These are phyloP conservation scores for Pisolithus sp. DNA, from an alignment of 768 basidiomycete species.

Conservation along the genomic window DNA sequence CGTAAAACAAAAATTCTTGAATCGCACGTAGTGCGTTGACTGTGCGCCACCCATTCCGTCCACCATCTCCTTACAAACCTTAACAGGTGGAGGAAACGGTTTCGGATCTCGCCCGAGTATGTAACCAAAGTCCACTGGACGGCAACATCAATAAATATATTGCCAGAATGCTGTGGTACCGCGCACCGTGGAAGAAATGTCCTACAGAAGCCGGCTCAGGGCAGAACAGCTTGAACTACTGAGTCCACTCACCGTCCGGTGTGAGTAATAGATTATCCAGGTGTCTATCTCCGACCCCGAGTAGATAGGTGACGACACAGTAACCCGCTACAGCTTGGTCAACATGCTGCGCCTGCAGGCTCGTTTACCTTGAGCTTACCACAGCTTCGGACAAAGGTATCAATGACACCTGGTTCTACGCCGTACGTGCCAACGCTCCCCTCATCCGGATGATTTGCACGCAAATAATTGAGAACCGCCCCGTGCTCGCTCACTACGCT, in stretches of 20 bases:
- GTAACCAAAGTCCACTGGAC: conserved; percentile 92
- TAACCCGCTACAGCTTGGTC: conserved; percentile 70
- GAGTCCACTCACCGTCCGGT: conserved; percentile 64
- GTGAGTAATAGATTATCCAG: conserved; percentile 90
- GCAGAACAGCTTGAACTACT: background rate
- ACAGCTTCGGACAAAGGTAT: conserved; percentile 95
- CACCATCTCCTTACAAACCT: conserved; percentile 99
- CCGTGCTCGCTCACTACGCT: conserved; percentile 92
- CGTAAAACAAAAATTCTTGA: conserved; percentile 97
- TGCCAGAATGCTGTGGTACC: background rate
- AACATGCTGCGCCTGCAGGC: background rate
- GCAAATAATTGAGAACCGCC: conserved; percentile 79
- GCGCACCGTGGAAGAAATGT: conserved; percentile 92
- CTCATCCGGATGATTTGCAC: conserved; percentile 85
- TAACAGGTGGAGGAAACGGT: conserved; percentile 95
- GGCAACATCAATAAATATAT: conserved; percentile 8
- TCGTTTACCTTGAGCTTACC: conserved; percentile 49
- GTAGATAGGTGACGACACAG: conserved; percentile 92
- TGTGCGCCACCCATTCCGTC: conserved; percentile 98
- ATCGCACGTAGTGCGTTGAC: conserved; percentile 91
- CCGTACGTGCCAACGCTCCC: conserved; percentile 92
- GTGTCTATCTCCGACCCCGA: conserved; percentile 97
- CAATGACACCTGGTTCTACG: conserved; percentile 90
- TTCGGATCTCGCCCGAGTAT: conserved; percentile 97
- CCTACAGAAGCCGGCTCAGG: conserved; percentile 33